Evolutionary conservation across 805 yeast genomes (phyloP), one percentile per base, ranked within the genome.

Genomic region (Martiniozyma abietophila): DNA sequence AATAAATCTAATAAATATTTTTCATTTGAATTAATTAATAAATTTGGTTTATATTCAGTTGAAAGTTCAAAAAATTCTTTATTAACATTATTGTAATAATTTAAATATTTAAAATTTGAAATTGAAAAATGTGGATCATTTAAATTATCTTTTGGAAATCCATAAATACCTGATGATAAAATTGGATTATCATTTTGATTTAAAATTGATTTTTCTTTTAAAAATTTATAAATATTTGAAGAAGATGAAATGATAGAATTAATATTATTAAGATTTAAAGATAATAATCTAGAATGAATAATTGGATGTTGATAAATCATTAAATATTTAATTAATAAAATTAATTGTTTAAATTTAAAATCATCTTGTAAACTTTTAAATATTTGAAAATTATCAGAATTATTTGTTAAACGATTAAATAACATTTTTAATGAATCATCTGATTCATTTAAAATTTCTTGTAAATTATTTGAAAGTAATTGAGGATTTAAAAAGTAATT

Each of bases 241-340:
- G 53, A 40, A 15, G 27, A 34, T n/a, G n/a, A n/a, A n/a, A n/a
- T n/a, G n/a, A n/a, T n/a, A n/a, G n/a, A n/a, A n/a, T n/a, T n/a
- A 5, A 34, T 4, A 2, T 18, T 15, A 8, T 20, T 10, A 8
- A 19, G 21, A 2, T 36, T 34, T 7, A 57, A 24, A 16, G 27
- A n/a, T 10, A n/a, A 6, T 10, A 56, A 24, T 30, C 46, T 44
- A 0, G 27, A 14, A 3, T 42, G 22, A 6, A 60, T 24, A 6
- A 27, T 27, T 2, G 45, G 41, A 46, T 60, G 59, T 10, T 64
- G 63, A 36, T 59, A 48, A 15, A 47, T 41, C 6, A 58, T 49
- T 9, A 52, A 44, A 27, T 48, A 52, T 31, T 53, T 53, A 20
- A 60, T 45, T 18, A 51, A 41, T 10, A 42, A 31, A 8, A 59